Percentiles rank a stretch among this genome's conserved stretches.
These are phyloP conservation scores for Calonectria naviculata DNA, from an alignment of 2,329 filamentous ascomycete genomes.

Conservation along the genomic window DNA sequence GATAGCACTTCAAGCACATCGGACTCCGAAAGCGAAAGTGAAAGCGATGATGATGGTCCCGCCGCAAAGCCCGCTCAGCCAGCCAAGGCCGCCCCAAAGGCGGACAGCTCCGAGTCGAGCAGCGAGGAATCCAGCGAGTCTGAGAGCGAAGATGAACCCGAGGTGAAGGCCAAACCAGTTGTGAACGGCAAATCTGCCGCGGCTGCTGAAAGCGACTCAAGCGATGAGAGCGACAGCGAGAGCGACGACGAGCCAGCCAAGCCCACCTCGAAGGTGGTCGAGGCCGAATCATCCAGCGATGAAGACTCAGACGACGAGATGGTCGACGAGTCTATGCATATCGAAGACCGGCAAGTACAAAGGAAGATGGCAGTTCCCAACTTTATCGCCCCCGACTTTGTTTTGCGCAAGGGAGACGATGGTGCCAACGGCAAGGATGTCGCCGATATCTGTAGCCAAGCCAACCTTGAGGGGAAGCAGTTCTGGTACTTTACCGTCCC, in stretches of 20 bases:
- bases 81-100: constrained; percentile 26
- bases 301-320: constrained; percentile 45
- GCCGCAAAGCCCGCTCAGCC: constrained; percentile 20
- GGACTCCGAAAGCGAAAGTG: constrained; percentile 43
- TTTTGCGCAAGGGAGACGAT: constrained; percentile 59
- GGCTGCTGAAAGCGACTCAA: constrained; percentile 34
- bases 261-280: constrained; percentile 22
- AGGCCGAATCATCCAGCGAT: constrained; percentile 28
- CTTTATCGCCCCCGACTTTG: constrained; percentile 63
- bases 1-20: constrained; percentile 39
- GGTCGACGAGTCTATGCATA: constrained; percentile 53
- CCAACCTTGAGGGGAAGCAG: constrained; percentile 75
- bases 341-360: constrained; percentile 44
- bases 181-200: constrained; percentile 31
- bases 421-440: constrained; percentile 57
- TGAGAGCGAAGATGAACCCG: constrained; percentile 38
- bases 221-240: constrained; percentile 40
- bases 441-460: constrained; percentile 66
- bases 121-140: constrained; percentile 41
- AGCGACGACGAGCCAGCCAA: constrained; percentile 28
- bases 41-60: constrained; percentile 41
- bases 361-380: constrained; percentile 54
- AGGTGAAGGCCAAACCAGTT: constrained; percentile 27
- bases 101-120: constrained; percentile 34
- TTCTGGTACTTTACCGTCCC: constrained; percentile 86